A percentile compares a stretch with the other conserved stretches of the same genome.
These are phyloP conservation scores for Pseudoscleropodium purum DNA, from an alignment of 225 moss, liverwort and hornwort species.

Conservation along the genomic window DNA sequence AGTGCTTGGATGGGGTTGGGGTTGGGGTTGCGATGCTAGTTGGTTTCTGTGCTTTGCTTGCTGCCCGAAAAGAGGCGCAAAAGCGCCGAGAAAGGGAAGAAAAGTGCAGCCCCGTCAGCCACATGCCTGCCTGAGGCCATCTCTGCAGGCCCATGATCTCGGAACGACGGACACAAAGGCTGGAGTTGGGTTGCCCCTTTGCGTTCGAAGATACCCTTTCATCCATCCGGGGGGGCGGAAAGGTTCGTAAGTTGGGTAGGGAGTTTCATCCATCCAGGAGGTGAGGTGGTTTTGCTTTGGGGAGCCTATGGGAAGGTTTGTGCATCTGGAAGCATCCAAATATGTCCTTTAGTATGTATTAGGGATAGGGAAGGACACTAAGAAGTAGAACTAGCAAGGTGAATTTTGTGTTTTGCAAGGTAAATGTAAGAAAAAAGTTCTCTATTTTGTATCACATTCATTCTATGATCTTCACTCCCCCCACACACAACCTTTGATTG, in stretches of 20 bases:
- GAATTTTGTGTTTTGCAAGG: no score
- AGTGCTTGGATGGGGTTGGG: not conserved
- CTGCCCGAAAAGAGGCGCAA: conserved; percentile 2
- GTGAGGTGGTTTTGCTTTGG: not conserved
- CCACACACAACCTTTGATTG: no score
- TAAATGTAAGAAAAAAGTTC: no score
- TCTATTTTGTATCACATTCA: no score
- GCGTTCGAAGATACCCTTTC: not conserved
- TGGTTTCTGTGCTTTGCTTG: not conserved
- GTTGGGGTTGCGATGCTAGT: not conserved
- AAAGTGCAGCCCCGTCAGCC: conserved; percentile 16
- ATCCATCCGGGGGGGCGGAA: not conserved
- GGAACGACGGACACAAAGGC: not conserved
- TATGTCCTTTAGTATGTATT: not conserved
- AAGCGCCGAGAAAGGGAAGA: not conserved
- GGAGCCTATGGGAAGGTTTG: not conserved
- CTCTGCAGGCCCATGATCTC: conserved; percentile 5
- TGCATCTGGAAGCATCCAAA: not conserved
- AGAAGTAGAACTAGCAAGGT: no score
- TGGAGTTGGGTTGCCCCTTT: not conserved
- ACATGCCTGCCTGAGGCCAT: not conserved
- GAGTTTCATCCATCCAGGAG: not conserved
- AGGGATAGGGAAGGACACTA: no score
- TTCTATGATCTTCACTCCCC: no score
- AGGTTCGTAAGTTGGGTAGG: not conserved